A percentile compares a stretch with the other conserved stretches of the same genome.
phyloP scores from a whole-genome alignment of 139 green algal species.

The Picochlorum costavermella region DNA sequence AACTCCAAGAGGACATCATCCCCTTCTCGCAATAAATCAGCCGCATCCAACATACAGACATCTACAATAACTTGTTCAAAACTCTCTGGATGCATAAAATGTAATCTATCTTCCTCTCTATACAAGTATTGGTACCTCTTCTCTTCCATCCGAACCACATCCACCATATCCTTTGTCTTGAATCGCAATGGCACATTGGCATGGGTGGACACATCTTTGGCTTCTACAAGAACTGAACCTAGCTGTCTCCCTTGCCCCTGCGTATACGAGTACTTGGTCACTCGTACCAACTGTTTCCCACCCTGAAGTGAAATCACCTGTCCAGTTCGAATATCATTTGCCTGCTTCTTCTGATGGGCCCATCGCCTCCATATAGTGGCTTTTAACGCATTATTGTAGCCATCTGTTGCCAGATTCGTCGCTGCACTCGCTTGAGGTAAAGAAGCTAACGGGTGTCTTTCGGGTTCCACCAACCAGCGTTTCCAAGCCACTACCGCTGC shows the following conservation, averaged over 20 bases:
- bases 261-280: conserved; percentile 22
- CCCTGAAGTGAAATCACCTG: conserved; percentile 24
- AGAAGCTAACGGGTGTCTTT: too few species aligned
- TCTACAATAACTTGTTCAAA: conserved; percentile 28
- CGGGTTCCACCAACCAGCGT: too few species aligned
- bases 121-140: conserved; percentile 32
- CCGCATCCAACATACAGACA: neutral
- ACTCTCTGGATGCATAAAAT: conserved; percentile 34
- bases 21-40: conserved; percentile 1
- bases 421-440: too few species aligned
- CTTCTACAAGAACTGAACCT: conserved; percentile 40
- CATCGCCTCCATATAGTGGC: neutral
- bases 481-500: too few species aligned
- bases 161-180: conserved; percentile 31
- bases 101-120: conserved; percentile 21
- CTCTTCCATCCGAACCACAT: conserved; percentile 31
- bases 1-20: neutral
- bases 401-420: too few species aligned
- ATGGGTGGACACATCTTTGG: conserved; percentile 31
- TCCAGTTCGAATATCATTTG: conserved; percentile 28
- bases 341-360: conserved; percentile 27
- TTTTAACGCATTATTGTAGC: too few species aligned
- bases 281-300: conserved; percentile 27
- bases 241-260: conserved; percentile 32
- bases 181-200: conserved; percentile 23